A percentile compares a stretch with the other conserved stretches of the same genome.
These are phyloP conservation scores for Cladophialophora exuberans DNA, from an alignment of 2,329 filamentous ascomycete genomes.

Conservation along the genomic window DNA sequence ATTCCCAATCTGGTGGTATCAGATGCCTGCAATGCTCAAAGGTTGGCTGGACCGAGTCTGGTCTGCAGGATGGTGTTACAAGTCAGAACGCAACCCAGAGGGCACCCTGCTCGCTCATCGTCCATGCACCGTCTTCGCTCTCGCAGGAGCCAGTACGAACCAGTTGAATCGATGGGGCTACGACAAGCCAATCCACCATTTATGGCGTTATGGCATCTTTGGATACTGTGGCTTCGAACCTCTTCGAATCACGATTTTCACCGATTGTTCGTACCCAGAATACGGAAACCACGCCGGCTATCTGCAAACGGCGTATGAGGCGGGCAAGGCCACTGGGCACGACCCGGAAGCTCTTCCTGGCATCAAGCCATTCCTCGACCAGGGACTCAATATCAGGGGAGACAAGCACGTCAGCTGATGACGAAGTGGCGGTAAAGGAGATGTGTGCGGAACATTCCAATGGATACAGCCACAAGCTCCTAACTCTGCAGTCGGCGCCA, in stretches of 20 bases:
- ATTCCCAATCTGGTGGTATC: conserved; percentile 19
- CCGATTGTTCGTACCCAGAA: conserved; percentile 7
- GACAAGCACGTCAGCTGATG: conserved; percentile 9
- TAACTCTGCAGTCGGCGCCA: too few species aligned
- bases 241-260: conserved; percentile 18
- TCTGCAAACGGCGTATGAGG: conserved; percentile 9
- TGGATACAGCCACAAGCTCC: too few species aligned
- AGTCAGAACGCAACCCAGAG: conserved; percentile 12
- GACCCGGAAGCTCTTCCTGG: conserved; percentile 11
- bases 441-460: too few species aligned
- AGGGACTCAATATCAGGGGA: conserved; percentile 10
- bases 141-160: conserved; percentile 9
- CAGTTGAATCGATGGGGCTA: conserved; percentile 17
- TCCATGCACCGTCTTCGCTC: conserved; percentile 14
- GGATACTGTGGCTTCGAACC: conserved; percentile 19
- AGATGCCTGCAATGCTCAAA: conserved; percentile 16
- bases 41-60: conserved; percentile 19
- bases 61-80: conserved; percentile 16
- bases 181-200: conserved; percentile 15
- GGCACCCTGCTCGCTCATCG: conserved; percentile 5
- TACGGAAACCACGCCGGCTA: conserved; percentile 5
- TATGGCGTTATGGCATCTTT: conserved; percentile 18
- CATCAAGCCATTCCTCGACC: conserved; percentile 12
- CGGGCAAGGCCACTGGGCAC: conserved; percentile 9
- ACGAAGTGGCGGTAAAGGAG: too few species aligned